phyloP scores from a whole-genome alignment of 139 green algal species.

The Bryopsis sp. region DNA sequence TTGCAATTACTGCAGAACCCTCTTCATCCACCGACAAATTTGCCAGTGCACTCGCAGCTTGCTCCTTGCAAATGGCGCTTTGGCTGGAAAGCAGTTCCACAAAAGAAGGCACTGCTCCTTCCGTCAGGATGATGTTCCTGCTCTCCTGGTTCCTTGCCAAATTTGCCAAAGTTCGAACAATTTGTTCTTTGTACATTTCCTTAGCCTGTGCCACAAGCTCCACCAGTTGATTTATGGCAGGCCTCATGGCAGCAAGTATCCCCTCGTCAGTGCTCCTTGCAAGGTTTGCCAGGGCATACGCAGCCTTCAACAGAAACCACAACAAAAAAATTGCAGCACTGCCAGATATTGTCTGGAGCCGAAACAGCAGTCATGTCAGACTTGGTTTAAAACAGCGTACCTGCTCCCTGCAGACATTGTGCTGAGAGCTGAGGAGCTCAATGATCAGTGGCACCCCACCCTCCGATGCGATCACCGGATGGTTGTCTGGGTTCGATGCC shows the following conservation, averaged over 20 bases:
- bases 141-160: not conserved
- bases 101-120: slow-evolving; percentile 4
- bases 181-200: slow-evolving; percentile 13
- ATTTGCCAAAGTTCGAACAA: slow-evolving; percentile 16
- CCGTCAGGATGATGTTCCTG: not conserved
- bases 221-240: not conserved
- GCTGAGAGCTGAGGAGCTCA: slow-evolving; percentile 10
- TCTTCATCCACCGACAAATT: slow-evolving; percentile 12
- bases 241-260: not conserved
- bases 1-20: not conserved
- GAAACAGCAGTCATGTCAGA: too few species aligned
- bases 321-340: too few species aligned
- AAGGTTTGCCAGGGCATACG: slow-evolving; percentile 11
- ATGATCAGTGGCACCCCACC: slow-evolving; percentile 15
- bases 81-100: slow-evolving; percentile 1
- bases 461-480: slow-evolving; percentile 5
- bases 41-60: slow-evolving; percentile 9
- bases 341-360: too few species aligned
- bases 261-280: not conserved
- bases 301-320: too few species aligned
- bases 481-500: slow-evolving; percentile 13
- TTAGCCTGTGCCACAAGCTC: not conserved
- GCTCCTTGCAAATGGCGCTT: slow-evolving; percentile 6
- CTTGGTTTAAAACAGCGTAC: too few species aligned
- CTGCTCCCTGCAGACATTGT: slow-evolving; percentile 15